Percentiles rank a stretch among this genome's conserved stretches.
phyloP scores from a whole-genome alignment of 768 basidiomycete genomes.

The Lactarius trivialis region DNA sequence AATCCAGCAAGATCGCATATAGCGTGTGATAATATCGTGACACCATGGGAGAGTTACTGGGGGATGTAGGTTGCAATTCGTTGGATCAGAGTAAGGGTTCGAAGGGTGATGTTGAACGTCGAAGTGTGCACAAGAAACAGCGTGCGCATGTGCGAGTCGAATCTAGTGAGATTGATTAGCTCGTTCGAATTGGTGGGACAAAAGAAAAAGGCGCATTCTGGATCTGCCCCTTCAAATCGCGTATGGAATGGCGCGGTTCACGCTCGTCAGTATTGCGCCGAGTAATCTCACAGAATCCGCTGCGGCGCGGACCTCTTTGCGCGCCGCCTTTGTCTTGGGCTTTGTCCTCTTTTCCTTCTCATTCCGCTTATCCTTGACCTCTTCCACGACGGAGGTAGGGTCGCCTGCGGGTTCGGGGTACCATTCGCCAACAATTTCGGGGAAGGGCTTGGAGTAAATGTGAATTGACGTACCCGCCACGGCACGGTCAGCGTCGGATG shows the following conservation, averaged over 20 bases:
- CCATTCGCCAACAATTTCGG: constrained; percentile 71
- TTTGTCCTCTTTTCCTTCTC: constrained; percentile 27
- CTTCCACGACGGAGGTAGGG: constrained; percentile 35
- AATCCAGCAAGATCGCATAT: constrained; percentile 84
- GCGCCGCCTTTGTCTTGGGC: constrained; percentile 30
- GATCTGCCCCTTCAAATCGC: constrained; percentile 61
- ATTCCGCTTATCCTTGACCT: constrained; percentile 26
- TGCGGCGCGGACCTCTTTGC: constrained; percentile 45
- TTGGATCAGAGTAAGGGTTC: constrained; percentile 83
- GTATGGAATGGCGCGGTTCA: constrained; percentile 95
- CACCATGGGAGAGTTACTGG: constrained; percentile 39
- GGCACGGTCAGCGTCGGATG: constrained; percentile 53
- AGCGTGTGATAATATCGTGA: constrained; percentile 77
- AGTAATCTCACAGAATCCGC: constrained; percentile 71
- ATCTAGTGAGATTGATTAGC: constrained; percentile 36
- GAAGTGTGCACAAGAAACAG: constrained; percentile 94
- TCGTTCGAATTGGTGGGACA: background rate
- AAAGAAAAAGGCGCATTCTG: constrained; percentile 42
- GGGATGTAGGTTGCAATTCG: constrained; percentile 63
- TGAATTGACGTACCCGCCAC: constrained; percentile 78
- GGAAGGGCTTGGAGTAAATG: constrained; percentile 92
- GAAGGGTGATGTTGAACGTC: constrained; percentile 94
- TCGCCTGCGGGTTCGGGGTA: constrained; percentile 36
- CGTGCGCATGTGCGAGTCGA: constrained; percentile 83
- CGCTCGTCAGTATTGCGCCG: constrained; percentile 86